Conservation (phyloP, 139 green algal species). For the Coelastrella sp. region DNA sequence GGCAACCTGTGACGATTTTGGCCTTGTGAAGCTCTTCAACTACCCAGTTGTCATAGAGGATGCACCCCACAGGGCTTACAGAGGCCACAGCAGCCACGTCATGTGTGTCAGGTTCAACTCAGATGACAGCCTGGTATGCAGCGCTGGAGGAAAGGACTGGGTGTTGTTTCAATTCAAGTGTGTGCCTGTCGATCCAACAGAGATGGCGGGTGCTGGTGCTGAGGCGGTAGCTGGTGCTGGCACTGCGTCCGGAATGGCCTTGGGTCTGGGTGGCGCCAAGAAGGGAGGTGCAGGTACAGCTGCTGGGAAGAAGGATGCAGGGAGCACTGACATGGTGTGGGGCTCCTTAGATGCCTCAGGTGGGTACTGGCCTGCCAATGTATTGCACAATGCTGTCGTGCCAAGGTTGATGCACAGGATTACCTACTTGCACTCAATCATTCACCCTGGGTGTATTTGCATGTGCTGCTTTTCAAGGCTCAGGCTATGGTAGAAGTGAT, state of each 20-base stretch:
- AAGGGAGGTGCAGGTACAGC: not conserved
- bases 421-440: not conserved
- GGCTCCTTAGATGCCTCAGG: conserved; percentile 61
- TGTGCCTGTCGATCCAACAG: conserved; percentile 19
- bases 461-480: not conserved
- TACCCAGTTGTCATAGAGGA: conserved; percentile 78
- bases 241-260: conserved; percentile 40
- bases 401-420: not conserved
- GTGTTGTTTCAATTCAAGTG: conserved; percentile 76
- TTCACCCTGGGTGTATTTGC: not conserved
- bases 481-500: not conserved
- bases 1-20: conserved; percentile 65
- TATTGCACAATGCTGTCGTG: not conserved
- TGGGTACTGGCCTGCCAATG: not conserved
- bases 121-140: conserved; percentile 53
- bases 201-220: not conserved
- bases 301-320: conserved; percentile 27
- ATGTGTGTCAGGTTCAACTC: conserved; percentile 72
- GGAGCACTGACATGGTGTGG: conserved; percentile 57
- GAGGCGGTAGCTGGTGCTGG: conserved; percentile 1
- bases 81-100: conserved; percentile 78
- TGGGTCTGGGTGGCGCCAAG: conserved; percentile 19
- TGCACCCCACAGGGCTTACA: conserved; percentile 70
- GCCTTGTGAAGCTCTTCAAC: conserved; percentile 80
- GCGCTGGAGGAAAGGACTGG: conserved; percentile 71